A percentile compares a stretch with the other conserved stretches of the same genome.
Evolutionary conservation across 495 filamentous ascomycete genomes (phyloP).

Genomic region (Tuber borchii): DNA sequence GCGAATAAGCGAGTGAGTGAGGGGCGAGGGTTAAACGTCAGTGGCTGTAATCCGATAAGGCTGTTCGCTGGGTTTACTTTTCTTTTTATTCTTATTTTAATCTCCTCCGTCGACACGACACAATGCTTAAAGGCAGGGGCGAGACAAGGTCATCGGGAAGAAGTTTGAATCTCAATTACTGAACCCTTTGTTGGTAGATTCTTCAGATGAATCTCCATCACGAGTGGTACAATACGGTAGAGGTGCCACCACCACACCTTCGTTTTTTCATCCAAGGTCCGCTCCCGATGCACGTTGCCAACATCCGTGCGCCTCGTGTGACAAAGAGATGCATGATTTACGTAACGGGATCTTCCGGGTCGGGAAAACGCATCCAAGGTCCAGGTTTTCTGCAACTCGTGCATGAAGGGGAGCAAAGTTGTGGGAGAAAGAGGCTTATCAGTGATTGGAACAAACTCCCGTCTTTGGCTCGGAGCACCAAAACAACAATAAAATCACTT

Average conservation of each 20-base stretch:
- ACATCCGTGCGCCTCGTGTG: slow-evolving; percentile 1
- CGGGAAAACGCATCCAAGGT: slow-evolving; percentile 5
- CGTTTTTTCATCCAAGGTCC: background rate
- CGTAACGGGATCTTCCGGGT: slow-evolving; percentile 4
- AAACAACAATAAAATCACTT: background rate
- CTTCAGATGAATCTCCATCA: background rate
- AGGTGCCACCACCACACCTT: background rate
- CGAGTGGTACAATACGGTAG: too few species aligned
- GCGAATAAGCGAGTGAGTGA: background rate
- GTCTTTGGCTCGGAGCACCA: background rate
- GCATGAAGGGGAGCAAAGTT: background rate
- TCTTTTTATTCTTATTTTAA: too few species aligned
- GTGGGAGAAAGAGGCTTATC: background rate
- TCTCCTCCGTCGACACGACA: background rate
- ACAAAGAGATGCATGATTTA: slow-evolving; percentile 3
- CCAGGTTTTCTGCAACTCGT: background rate
- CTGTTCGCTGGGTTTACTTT: background rate
- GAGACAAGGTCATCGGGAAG: background rate
- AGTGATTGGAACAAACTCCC: background rate
- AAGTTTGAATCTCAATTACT: background rate
- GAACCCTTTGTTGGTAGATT: background rate
- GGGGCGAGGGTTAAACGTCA: background rate
- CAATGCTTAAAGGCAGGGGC: background rate
- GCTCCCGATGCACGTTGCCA: background rate
- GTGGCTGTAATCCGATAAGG: background rate